A percentile compares a stretch with the other conserved stretches of the same genome.
These are phyloP conservation scores for Bacidia rubella DNA, from an alignment of 495 filamentous ascomycete genomes.

Conservation along the genomic window DNA sequence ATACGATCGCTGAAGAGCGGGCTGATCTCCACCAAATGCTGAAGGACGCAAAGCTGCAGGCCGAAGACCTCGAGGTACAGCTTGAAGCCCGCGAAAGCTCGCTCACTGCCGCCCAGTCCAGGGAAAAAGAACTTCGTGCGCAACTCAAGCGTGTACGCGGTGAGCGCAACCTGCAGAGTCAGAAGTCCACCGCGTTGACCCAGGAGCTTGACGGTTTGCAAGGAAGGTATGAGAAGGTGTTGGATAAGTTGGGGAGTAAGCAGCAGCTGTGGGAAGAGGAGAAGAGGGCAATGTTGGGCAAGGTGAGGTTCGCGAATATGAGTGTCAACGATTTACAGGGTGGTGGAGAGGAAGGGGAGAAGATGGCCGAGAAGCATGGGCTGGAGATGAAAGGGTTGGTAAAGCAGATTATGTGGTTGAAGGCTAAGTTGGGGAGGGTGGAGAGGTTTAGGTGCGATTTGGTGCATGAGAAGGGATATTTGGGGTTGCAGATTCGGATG, in stretches of 20 bases:
- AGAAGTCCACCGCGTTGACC: conserved; percentile 32
- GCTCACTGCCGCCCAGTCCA: conserved; percentile 23
- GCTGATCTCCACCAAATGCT: conserved; percentile 52
- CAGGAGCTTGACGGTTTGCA: conserved; percentile 43
- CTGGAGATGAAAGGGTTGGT: conserved; percentile 72
- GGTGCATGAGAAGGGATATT: conserved; percentile 64
- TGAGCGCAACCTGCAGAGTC: conserved; percentile 38
- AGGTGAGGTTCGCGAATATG: conserved; percentile 31
- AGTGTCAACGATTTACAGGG: conserved; percentile 19
- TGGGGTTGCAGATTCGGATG: conserved; percentile 66
- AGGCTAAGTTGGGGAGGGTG: conserved; percentile 64
- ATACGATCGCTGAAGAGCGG: conserved; percentile 43
- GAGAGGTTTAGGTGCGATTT: conserved; percentile 62
- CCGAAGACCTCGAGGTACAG: conserved; percentile 48
- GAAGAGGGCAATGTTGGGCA: conserved; percentile 28
- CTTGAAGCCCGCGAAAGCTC: conserved; percentile 38
- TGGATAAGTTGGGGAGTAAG: conserved; percentile 30
- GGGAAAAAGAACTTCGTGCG: conserved; percentile 41
- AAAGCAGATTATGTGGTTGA: conserved; percentile 82
- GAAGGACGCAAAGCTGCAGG: conserved; percentile 51
- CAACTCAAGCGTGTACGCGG: conserved; percentile 44
- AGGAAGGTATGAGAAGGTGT: conserved; percentile 36
- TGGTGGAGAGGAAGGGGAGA: conserved; percentile 28
- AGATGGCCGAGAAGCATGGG: conserved; percentile 60
- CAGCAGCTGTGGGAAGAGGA: conserved; percentile 36